Conservation (phyloP, 164 flowering plant species). For the Platanus orientalis region DNA sequence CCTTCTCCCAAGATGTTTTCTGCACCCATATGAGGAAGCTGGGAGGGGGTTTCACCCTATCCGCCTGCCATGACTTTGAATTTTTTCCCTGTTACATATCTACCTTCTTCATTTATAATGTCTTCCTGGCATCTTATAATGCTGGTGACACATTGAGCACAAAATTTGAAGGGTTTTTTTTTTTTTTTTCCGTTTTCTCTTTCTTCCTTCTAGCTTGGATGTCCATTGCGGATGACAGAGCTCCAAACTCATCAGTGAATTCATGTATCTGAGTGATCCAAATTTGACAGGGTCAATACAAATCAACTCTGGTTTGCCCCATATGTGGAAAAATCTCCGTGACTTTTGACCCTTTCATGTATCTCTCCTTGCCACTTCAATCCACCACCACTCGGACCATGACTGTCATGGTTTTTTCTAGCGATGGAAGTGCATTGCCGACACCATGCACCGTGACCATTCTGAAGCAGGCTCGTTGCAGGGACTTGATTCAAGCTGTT, state of each 20-base stretch:
- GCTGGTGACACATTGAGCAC: constrained; percentile 3
- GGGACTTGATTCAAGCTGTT: constrained; percentile 80
- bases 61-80: not conserved
- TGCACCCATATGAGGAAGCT: not conserved
- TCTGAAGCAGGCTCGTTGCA: constrained; percentile 87
- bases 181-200: constrained; percentile 10
- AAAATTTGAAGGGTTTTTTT: constrained; percentile 10
- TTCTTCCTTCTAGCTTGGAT: constrained; percentile 18
- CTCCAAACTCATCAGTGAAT: constrained; percentile 19
- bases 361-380: constrained; percentile 94
- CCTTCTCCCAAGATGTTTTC: not conserved
- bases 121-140: constrained; percentile 7
- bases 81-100: not conserved
- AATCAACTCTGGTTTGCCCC: constrained; percentile 96
- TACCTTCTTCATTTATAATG: not conserved
- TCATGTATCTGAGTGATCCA: constrained; percentile 26
- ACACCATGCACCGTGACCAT: constrained; percentile 63
- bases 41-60: not conserved
- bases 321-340: constrained; percentile 85
- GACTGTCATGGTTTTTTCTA: constrained; percentile 76
- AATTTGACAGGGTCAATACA: constrained; percentile 86
- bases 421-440: constrained; percentile 77
- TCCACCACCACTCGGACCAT: constrained; percentile 65
- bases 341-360: constrained; percentile 98
- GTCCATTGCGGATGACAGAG: constrained; percentile 18